Evolutionary conservation across 192 early-diverging fungal species (phyloP).

Genomic region (Linnemannia zychae): DNA sequence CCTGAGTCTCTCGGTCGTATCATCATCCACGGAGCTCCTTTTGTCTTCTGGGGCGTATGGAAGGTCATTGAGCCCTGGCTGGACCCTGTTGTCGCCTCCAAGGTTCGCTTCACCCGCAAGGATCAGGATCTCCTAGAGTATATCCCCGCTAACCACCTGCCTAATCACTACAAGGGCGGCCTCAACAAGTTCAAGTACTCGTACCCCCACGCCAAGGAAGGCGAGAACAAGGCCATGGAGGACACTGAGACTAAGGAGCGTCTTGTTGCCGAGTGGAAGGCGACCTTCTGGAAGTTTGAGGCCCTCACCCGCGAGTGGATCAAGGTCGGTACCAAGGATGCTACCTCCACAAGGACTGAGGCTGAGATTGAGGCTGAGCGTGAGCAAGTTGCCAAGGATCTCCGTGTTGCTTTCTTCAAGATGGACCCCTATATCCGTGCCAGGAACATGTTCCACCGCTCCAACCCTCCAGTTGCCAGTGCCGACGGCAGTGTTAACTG

Average conservation of each 20-base stretch:
- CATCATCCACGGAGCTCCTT: slow-evolving; percentile 88
- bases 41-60: slow-evolving; percentile 90
- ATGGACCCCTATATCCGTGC: slow-evolving; percentile 62
- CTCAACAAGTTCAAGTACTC: slow-evolving; percentile 59
- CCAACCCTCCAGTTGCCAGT: slow-evolving; percentile 14
- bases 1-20: slow-evolving; percentile 85
- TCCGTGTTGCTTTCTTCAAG: slow-evolving; percentile 56
- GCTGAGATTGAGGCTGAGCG: slow-evolving; percentile 52
- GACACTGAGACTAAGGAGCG: slow-evolving; percentile 47
- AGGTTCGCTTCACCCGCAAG: slow-evolving; percentile 78
- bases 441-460: slow-evolving; percentile 50
- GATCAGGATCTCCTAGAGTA: slow-evolving; percentile 70
- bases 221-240: slow-evolving; percentile 57
- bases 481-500: slow-evolving; percentile 17
- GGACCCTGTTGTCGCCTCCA: slow-evolving; percentile 89
- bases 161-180: slow-evolving; percentile 68
- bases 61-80: slow-evolving; percentile 82
- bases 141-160: slow-evolving; percentile 71
- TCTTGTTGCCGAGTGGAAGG: slow-evolving; percentile 31
- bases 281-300: slow-evolving; percentile 58
- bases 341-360: slow-evolving; percentile 22
- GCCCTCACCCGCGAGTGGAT: slow-evolving; percentile 60
- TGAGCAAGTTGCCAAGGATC: slow-evolving; percentile 30
- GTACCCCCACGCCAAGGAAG: slow-evolving; percentile 42
- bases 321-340: slow-evolving; percentile 10